These are phyloP conservation scores for Aspergillus olivimuriae DNA, from an alignment of 495 filamentous ascomycete genomes.

Conservation along the genomic window DNA sequence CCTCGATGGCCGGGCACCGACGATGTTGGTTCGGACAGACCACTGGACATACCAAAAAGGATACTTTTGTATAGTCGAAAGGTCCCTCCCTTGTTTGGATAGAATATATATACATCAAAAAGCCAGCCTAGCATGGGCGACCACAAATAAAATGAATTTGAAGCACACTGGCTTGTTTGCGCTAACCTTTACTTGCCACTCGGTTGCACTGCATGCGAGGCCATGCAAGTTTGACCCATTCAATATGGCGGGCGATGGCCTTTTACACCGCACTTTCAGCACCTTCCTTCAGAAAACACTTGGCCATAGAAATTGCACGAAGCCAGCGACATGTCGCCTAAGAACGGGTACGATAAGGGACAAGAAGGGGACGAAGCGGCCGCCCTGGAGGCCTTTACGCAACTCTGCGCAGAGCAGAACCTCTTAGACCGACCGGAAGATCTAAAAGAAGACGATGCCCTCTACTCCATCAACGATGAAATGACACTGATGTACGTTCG, in stretches of 20 bases:
- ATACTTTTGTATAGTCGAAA: too few relatives aligned
- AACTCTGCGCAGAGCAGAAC: conserved; percentile 15
- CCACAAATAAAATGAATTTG: too few relatives aligned
- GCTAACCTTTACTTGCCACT: too few relatives aligned
- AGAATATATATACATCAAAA: background rate
- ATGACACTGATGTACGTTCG: conserved; percentile 21
- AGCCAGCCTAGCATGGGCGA: background rate
- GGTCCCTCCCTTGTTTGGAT: background rate
- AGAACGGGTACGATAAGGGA: too few relatives aligned
- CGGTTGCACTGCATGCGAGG: too few relatives aligned
- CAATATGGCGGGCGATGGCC: too few relatives aligned
- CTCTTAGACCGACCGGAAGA: conserved; percentile 16
- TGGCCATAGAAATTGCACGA: too few relatives aligned
- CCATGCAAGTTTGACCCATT: too few relatives aligned
- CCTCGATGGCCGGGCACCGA: too few relatives aligned
- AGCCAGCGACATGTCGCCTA: background rate
- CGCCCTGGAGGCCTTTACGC: conserved; percentile 12
- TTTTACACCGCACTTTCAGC: too few relatives aligned
- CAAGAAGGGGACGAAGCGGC: conserved; percentile 1
- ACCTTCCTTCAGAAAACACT: too few relatives aligned
- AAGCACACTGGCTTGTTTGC: too few relatives aligned
- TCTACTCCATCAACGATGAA: conserved; percentile 24
- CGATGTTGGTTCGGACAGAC: background rate
- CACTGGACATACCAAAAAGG: background rate
- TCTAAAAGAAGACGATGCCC: conserved; percentile 14